Percentiles rank a stretch among this genome's conserved stretches.
phyloP scores from a whole-genome alignment of 306 rosid species.

The Cucumis sativus region Cucumber_9930_V3 NC_026656.2:24348001-24348500 shows the following conservation, averaged over 20 bases:
- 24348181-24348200: too few relatives aligned
- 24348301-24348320: not conserved
- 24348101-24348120: too few relatives aligned
- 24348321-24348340: not conserved
- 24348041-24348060: too few relatives aligned
- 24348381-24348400: not conserved
- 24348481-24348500: constrained; percentile 1
- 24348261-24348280: not conserved
- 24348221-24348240: not conserved
- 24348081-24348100: too few relatives aligned
- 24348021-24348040: too few relatives aligned
- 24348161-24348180: too few relatives aligned
- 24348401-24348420: not conserved
- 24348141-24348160: too few relatives aligned
- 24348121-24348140: too few relatives aligned
- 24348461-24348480: not conserved
- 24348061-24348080: too few relatives aligned
- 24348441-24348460: not conserved
- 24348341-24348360: not conserved
- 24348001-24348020: too few relatives aligned
- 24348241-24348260: not conserved
- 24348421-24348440: not conserved
- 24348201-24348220: not conserved
- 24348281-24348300: not conserved
- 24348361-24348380: not conserved